Percentiles rank a stretch among this genome's conserved stretches.
These are phyloP conservation scores for Eleusine indica DNA, from an alignment of 176 grass and related monocot species.

Conservation along the genomic window DNA sequence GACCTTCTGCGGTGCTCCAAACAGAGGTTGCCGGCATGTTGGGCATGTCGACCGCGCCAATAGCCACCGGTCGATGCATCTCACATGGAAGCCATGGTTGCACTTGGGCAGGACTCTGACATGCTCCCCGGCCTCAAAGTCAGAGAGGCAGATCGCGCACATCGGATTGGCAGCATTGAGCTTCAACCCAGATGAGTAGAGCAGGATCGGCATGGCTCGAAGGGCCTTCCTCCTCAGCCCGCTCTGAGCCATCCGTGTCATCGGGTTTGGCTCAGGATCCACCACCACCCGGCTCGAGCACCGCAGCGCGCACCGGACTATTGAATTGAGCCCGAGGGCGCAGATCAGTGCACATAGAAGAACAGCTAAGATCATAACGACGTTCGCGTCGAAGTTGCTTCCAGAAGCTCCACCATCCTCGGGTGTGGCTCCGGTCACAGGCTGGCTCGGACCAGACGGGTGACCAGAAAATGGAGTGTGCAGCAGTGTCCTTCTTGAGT, in stretches of 20 bases:
- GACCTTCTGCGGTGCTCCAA: constrained; percentile 48
- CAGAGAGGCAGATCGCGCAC: constrained; percentile 78
- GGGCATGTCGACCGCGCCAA: constrained; percentile 73
- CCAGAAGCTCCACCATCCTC: neutral
- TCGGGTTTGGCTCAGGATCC: constrained; percentile 35
- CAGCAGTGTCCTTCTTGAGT: constrained; percentile 71
- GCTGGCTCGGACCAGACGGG: constrained; percentile 49
- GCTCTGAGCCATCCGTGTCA: constrained; percentile 53
- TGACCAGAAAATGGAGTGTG: constrained; percentile 56
- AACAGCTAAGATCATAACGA: constrained; percentile 82
- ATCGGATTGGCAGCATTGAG: constrained; percentile 56
- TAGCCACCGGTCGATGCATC: constrained; percentile 93
- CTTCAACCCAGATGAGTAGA: constrained; percentile 55
- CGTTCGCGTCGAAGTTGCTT: constrained; percentile 67
- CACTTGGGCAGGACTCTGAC: constrained; percentile 80
- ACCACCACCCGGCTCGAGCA: constrained; percentile 49
- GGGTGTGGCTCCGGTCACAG: neutral
- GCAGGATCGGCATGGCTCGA: constrained; percentile 65
- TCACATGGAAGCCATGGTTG: constrained; percentile 87
- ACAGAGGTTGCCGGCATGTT: constrained; percentile 68
- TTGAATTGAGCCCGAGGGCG: constrained; percentile 77
- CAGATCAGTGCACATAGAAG: constrained; percentile 82
- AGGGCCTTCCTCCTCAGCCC: constrained; percentile 70
- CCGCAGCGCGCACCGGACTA: constrained; percentile 67
- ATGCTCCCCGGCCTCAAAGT: constrained; percentile 73